Percentiles rank a stretch among this genome's conserved stretches.
phyloP scores from a whole-genome alignment of 1,284 basidiomycete genomes.

The Cutaneotrichosporon cutaneum region DNA sequence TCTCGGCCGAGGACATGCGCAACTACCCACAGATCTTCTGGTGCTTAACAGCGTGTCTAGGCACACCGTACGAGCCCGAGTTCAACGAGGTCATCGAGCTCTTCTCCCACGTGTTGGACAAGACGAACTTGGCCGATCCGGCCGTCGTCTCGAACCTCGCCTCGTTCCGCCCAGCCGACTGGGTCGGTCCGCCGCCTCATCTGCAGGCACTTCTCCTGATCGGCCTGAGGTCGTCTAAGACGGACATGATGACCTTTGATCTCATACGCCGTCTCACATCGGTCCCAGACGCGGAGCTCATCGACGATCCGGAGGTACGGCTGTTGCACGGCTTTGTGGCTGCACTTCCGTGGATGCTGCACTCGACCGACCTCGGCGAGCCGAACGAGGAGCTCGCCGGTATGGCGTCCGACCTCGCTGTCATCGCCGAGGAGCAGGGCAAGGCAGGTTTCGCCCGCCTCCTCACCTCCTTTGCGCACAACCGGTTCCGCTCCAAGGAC shows the following conservation, averaged over 20 bases:
- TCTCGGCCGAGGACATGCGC: conserved; percentile 62
- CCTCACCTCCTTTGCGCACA: conserved; percentile 82
- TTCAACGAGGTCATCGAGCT: conserved; percentile 70
- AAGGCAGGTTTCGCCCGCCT: conserved; percentile 74
- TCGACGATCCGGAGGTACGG: conserved; percentile 71
- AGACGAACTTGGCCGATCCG: conserved; percentile 70
- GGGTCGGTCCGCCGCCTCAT: conserved; percentile 64
- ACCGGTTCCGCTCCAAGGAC: conserved; percentile 86
- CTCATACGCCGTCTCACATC: conserved; percentile 67
- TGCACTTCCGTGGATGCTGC: conserved; percentile 84
- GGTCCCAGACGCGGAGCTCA: conserved; percentile 64
- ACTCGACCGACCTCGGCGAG: conserved; percentile 68
- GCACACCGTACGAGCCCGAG: conserved; percentile 78
- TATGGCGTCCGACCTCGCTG: conserved; percentile 73
- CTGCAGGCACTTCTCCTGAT: conserved; percentile 74
- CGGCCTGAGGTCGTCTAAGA: conserved; percentile 76
- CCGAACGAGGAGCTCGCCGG: conserved; percentile 64
- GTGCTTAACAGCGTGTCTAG: conserved; percentile 77
- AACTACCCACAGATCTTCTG: conserved; percentile 80
- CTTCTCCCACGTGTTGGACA: conserved; percentile 67
- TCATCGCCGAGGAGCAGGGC: conserved; percentile 69
- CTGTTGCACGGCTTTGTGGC: conserved; percentile 80
- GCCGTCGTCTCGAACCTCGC: conserved; percentile 64
- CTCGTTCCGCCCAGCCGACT: conserved; percentile 68
- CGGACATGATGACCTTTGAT: conserved; percentile 66